Evolutionary conservation across 441 rosid genomes (phyloP).

Genomic region (Brassica balearica): DNA sequence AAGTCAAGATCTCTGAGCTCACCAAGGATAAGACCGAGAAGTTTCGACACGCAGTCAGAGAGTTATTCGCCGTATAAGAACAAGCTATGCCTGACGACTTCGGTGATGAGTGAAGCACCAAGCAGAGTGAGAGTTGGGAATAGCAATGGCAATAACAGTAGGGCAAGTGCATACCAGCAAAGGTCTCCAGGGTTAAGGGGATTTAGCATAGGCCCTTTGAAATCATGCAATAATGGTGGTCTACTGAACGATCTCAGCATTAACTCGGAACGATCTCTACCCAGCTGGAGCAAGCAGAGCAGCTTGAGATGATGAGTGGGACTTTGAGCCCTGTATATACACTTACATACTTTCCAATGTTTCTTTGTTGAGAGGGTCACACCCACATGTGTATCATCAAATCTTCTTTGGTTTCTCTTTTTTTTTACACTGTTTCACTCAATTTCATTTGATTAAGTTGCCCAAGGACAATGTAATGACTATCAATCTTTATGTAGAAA

Average conservation of each 20-base stretch:
- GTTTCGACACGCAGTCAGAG: slow-evolving; percentile 73
- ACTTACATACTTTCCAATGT: background rate
- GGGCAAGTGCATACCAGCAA: slow-evolving; percentile 64
- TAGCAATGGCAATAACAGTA: slow-evolving; percentile 27
- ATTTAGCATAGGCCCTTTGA: slow-evolving; percentile 52
- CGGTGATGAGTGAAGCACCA: slow-evolving; percentile 53
- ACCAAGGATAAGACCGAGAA: slow-evolving; percentile 71
- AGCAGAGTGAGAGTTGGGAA: slow-evolving; percentile 42
- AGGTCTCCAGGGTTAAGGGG: slow-evolving; percentile 84
- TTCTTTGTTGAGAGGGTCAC: background rate
- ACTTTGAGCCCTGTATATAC: background rate
- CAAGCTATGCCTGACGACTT: slow-evolving; percentile 54
- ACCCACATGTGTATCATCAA: background rate
- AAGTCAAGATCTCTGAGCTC: slow-evolving; percentile 81
- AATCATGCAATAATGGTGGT: slow-evolving; percentile 49
- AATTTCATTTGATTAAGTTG: background rate
- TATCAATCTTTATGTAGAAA: background rate
- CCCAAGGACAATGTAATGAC: background rate
- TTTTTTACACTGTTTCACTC: background rate
- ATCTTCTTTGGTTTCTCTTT: background rate
- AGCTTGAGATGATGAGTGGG: slow-evolving; percentile 35
- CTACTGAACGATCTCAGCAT: slow-evolving; percentile 60
- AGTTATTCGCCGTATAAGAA: slow-evolving; percentile 81
- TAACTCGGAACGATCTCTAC: slow-evolving; percentile 59
- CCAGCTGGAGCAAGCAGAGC: slow-evolving; percentile 54